Conservation (phyloP, 352 stramenopile species). For the Globisporangium radiosum region DNA sequence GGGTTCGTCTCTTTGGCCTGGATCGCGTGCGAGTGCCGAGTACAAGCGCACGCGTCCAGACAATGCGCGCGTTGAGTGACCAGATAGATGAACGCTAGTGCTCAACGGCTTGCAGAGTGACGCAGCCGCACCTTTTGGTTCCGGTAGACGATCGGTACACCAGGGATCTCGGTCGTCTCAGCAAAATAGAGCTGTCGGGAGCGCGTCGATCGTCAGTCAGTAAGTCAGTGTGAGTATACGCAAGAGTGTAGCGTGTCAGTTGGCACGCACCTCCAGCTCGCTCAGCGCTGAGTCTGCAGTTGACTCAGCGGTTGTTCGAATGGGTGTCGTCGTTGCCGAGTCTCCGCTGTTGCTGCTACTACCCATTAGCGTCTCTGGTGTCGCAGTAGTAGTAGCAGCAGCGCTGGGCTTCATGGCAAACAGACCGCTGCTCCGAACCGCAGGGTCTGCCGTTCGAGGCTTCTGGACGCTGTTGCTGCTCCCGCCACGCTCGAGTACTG, state of each 20-base stretch:
- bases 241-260: slow-evolving; percentile 4
- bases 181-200: slow-evolving; percentile 57
- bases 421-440: slow-evolving; percentile 1
- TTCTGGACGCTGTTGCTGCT: slow-evolving; percentile 9
- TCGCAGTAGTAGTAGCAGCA: background rate
- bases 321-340: background rate
- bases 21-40: background rate
- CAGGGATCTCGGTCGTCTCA: slow-evolving; percentile 57
- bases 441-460: slow-evolving; percentile 4
- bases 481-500: slow-evolving; percentile 2
- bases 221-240: background rate
- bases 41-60: no score
- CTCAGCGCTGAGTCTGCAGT: slow-evolving; percentile 16
- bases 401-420: slow-evolving; percentile 1
- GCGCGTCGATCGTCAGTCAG: no score
- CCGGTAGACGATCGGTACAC: slow-evolving; percentile 65
- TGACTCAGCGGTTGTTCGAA: slow-evolving; percentile 8
- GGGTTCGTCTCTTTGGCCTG: slow-evolving; percentile 63
- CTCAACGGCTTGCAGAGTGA: no score
- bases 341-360: background rate
- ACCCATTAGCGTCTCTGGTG: background rate
- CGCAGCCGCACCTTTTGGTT: slow-evolving; percentile 52
- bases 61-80: background rate
- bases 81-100: background rate
- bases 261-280: slow-evolving; percentile 16